These are phyloP conservation scores for Phytophthora tubulina DNA, from an alignment of 352 stramenopile genomes.

Conservation along the genomic window DNA sequence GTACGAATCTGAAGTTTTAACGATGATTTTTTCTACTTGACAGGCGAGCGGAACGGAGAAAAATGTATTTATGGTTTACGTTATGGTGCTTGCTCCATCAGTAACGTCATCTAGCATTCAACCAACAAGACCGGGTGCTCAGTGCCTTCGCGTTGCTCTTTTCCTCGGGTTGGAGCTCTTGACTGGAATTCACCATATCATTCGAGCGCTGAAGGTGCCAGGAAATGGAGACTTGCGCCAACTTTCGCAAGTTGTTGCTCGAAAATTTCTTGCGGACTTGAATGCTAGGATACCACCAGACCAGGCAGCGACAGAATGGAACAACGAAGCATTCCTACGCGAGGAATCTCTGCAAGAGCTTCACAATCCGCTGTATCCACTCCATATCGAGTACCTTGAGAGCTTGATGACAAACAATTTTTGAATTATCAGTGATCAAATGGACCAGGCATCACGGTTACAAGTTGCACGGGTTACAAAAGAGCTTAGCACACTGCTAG, in stretches of 20 bases:
- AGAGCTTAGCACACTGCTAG: conserved; percentile 23
- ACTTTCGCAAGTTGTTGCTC: conserved; percentile 44
- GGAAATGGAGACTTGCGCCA: conserved; percentile 37
- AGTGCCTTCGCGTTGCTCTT: conserved; percentile 43
- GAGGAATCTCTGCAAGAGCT: conserved; percentile 52
- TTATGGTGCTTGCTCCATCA: conserved; percentile 45
- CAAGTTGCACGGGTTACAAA: background rate
- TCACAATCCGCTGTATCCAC: conserved; percentile 55
- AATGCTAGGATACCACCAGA: conserved; percentile 31
- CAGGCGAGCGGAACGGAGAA: conserved; percentile 44
- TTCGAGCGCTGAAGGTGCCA: conserved; percentile 59
- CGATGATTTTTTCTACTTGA: background rate
- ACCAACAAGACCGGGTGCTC: background rate
- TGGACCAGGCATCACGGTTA: conserved; percentile 4
- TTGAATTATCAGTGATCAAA: background rate
- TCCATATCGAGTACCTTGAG: conserved; percentile 53
- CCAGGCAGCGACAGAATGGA: conserved; percentile 34
- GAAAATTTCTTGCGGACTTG: conserved; percentile 43
- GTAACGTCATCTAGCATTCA: background rate
- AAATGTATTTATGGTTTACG: conserved; percentile 59
- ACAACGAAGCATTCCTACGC: conserved; percentile 51
- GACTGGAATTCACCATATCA: conserved; percentile 51
- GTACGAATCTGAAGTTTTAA: too few species aligned
- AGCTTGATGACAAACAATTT: conserved; percentile 16
- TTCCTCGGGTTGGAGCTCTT: conserved; percentile 58